Evolutionary conservation across 352 stramenopile genomes (phyloP).

Genomic region (Phytophthora citricola): DNA sequence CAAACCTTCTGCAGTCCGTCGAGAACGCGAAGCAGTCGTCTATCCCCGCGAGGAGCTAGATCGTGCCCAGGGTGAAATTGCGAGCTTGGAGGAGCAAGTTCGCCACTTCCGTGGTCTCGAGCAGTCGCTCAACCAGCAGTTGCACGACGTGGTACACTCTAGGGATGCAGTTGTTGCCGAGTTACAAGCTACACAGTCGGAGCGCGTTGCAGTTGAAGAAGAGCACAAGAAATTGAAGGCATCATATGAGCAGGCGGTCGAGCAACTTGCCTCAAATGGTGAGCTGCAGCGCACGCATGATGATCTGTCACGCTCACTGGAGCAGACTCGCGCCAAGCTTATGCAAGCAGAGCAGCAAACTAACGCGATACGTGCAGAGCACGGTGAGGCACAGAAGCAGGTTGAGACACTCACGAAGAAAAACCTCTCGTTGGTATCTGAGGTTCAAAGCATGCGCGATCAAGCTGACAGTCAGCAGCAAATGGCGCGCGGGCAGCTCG

Average conservation of each 20-base stretch:
- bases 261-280: slow-evolving; percentile 30
- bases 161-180: slow-evolving; percentile 43
- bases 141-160: slow-evolving; percentile 29
- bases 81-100: slow-evolving; percentile 41
- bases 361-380: slow-evolving; percentile 40
- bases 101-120: slow-evolving; percentile 47
- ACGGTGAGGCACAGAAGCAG: slow-evolving; percentile 52
- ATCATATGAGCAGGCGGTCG: slow-evolving; percentile 33
- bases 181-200: slow-evolving; percentile 28
- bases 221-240: slow-evolving; percentile 40
- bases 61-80: slow-evolving; percentile 43
- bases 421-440: slow-evolving; percentile 59
- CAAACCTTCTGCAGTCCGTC: slow-evolving; percentile 28
- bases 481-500: slow-evolving; percentile 32
- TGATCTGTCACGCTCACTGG: slow-evolving; percentile 52
- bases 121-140: slow-evolving; percentile 45
- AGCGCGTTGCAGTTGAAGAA: slow-evolving; percentile 39
- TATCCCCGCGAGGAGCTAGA: slow-evolving; percentile 42
- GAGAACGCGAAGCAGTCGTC: slow-evolving; percentile 34
- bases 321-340: slow-evolving; percentile 48
- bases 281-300: slow-evolving; percentile 63
- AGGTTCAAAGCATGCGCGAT: slow-evolving; percentile 56
- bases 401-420: slow-evolving; percentile 70
- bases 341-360: slow-evolving; percentile 57
- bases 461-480: slow-evolving; percentile 58